A percentile compares a stretch with the other conserved stretches of the same genome.
Evolutionary conservation across 495 filamentous ascomycete species (phyloP).

Genomic region (Xylaria telfairii): DNA sequence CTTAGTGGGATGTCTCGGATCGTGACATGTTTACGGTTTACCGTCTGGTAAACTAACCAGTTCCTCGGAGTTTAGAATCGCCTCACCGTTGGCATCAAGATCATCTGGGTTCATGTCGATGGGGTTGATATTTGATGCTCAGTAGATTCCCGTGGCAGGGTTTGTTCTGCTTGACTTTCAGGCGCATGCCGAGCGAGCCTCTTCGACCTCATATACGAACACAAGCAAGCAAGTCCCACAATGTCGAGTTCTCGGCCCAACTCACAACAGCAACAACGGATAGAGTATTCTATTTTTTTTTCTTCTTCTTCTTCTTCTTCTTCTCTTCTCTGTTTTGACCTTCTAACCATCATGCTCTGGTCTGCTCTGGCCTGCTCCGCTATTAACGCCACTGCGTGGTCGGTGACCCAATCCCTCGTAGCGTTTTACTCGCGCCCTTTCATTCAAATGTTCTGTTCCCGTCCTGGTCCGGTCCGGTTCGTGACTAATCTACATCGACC

Average conservation of each 20-base stretch:
- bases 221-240: background rate
- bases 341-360: background rate
- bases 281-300: background rate
- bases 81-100: too few species aligned
- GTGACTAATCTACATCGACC: constrained; percentile 70
- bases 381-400: background rate
- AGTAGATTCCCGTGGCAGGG: too few species aligned
- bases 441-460: background rate
- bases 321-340: too few species aligned
- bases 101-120: too few species aligned
- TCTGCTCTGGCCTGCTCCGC: background rate
- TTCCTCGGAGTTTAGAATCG: too few species aligned
- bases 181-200: too few species aligned
- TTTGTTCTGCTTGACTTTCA: background rate
- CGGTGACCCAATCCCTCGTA: background rate
- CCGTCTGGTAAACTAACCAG: too few species aligned
- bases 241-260: background rate
- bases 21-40: too few species aligned
- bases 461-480: background rate
- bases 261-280: background rate
- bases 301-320: background rate
- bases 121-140: too few species aligned
- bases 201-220: background rate
- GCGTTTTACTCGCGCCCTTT: background rate
- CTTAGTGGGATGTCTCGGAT: too few species aligned